phyloP scores from a whole-genome alignment of 1,284 basidiomycete species.

The Cystobasidiaceae sp. region DNA sequence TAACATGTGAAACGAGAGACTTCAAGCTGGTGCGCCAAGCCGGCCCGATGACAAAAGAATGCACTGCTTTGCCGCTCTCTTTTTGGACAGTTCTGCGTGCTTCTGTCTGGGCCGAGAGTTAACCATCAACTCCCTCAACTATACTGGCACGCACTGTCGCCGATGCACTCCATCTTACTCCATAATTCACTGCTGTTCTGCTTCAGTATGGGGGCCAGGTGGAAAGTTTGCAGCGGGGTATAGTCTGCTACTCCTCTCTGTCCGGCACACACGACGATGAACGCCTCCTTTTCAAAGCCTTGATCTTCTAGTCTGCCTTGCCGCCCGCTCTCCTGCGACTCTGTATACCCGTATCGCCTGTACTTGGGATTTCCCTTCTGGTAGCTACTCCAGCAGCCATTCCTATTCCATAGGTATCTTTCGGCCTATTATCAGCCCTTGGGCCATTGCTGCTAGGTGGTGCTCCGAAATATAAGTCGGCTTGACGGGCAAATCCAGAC shows the following conservation, averaged over 20 bases:
- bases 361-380: slow-evolving; percentile 11
- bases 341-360: slow-evolving; percentile 5
- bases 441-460: neutral
- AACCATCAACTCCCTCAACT: too few relatives aligned
- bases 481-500: slow-evolving; percentile 22
- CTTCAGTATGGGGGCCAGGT: too few relatives aligned
- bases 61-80: neutral
- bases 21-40: neutral
- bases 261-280: neutral
- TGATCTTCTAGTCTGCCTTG: neutral
- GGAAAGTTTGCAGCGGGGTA: too few relatives aligned
- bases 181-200: too few relatives aligned
- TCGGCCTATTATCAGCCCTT: neutral
- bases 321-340: slow-evolving; percentile 18
- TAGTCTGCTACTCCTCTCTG: neutral
- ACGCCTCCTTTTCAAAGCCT: neutral
- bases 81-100: neutral
- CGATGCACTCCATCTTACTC: too few relatives aligned
- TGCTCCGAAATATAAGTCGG: slow-evolving; percentile 24
- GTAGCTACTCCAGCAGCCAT: slow-evolving; percentile 10
- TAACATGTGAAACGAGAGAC: too few relatives aligned
- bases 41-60: too few relatives aligned
- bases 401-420: slow-evolving; percentile 14
- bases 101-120: too few relatives aligned
- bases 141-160: too few relatives aligned